Evolutionary conservation across 176 grass and related monocot species (phyloP).

Genomic region (Pontederia crassipes): DNA sequence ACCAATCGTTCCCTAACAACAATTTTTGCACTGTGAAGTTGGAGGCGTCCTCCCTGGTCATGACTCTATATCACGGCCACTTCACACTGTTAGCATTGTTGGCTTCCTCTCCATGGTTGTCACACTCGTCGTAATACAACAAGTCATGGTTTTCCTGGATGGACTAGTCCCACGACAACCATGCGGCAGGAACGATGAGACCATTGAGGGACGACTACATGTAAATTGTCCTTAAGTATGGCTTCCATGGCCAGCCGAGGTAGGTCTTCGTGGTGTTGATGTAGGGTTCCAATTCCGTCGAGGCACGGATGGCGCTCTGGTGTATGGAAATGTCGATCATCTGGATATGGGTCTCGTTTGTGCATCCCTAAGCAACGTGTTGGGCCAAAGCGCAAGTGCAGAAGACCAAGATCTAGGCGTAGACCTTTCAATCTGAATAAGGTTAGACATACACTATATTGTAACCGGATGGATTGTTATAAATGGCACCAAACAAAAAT

Average conservation of each 20-base stretch:
- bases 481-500: no score
- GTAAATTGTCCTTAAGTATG: conserved; percentile 49
- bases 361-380: conserved; percentile 43
- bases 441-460: no score
- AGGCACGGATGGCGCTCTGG: conserved; percentile 28
- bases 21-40: conserved; percentile 4
- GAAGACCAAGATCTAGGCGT: no score
- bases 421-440: no score
- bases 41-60: conserved; percentile 33
- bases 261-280: conserved; percentile 19
- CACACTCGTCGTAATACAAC: conserved; percentile 58
- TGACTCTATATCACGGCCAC: conserved; percentile 38
- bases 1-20: neutral
- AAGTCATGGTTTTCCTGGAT: conserved; percentile 22
- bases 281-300: conserved; percentile 10
- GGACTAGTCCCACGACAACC: conserved; percentile 41
- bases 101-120: conserved; percentile 37
- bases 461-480: no score
- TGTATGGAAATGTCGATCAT: conserved; percentile 38
- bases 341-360: conserved; percentile 31
- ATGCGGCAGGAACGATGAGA: conserved; percentile 35
- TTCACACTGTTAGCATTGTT: conserved; percentile 25
- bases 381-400: neutral
- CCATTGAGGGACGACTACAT: conserved; percentile 43
- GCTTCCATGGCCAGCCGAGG: conserved; percentile 47